A percentile compares a stretch with the other conserved stretches of the same genome.
These are phyloP conservation scores for Stephanodiscus triporus DNA, from an alignment of 108 stramenopile species.

Conservation along the genomic window DNA sequence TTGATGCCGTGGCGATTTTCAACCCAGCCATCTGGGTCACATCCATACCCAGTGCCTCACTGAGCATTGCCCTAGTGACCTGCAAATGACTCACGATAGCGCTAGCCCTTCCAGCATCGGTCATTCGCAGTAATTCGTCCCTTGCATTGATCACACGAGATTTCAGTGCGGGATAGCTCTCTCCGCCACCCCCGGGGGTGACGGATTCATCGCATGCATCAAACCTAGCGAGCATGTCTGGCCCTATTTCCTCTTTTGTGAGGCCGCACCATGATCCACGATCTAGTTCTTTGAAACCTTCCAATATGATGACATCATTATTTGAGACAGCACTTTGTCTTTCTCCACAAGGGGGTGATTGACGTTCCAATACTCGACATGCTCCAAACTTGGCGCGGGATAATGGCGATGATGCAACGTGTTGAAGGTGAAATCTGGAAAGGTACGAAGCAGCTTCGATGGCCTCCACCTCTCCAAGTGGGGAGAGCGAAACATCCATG, in stretches of 20 bases:
- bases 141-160: conserved; percentile 69
- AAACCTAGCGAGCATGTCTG: conserved; percentile 67
- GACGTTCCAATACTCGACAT: conserved; percentile 52
- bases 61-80: conserved; percentile 83
- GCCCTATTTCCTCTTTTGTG: conserved; percentile 81
- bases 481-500: conserved; percentile 84
- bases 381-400: conserved; percentile 83
- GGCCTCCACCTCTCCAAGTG: conserved; percentile 82
- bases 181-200: conserved; percentile 83
- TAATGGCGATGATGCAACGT: conserved; percentile 77
- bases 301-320: conserved; percentile 40
- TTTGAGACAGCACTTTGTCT: conserved; percentile 16
- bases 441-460: conserved; percentile 78
- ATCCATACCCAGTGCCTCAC: conserved; percentile 77
- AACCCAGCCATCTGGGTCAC: conserved; percentile 68
- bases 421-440: conserved; percentile 61
- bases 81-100: conserved; percentile 86
- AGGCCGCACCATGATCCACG: conserved; percentile 77
- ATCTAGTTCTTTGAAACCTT: conserved; percentile 83
- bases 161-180: conserved; percentile 75
- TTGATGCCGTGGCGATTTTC: conserved; percentile 79
- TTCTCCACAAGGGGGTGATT: conserved; percentile 18
- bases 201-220: conserved; percentile 84
- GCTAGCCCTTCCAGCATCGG: conserved; percentile 64
- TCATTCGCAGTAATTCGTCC: conserved; percentile 60